Base-by-base conservation (phyloP, 2,329 filamentous ascomycete species). In the Fusarium praegraminearum region DNA sequence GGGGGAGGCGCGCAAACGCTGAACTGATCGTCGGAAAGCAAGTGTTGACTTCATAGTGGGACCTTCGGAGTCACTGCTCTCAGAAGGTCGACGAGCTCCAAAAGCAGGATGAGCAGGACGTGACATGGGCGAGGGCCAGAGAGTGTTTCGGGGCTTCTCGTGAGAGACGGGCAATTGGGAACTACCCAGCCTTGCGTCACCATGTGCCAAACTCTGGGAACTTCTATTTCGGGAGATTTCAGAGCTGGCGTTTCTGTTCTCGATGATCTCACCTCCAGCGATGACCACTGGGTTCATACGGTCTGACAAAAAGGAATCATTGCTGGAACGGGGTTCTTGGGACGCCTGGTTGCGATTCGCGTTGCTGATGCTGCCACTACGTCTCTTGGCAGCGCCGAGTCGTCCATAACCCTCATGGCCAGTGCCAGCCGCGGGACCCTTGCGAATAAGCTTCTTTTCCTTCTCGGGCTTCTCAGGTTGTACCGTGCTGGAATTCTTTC, bases 361-460 rank as follows among this genome's bases (percentile, higher is more conserved):
- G 64, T 83, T 86, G 10, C 84, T 80, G 22, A 83, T 81, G 73
- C 87, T 90, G 62, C 86, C 87, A 73, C 89, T 93, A 56, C 91
- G 87, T 32, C 90, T 86, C 61, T 89, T 87, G 32, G 83, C 74
- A 7, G 85, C 82, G 4, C 89, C 89, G 58, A 93, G 83, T 58
- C 86, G 87, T 1, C 91, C 91, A 74, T 95, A 94, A 2, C 91
- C 91, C 81, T 98, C 95, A 75, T 98, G 94, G 0, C 95, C 95
- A 38, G 95, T 98, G n/a, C 95, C 95, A 41, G 95, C 95, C 18
- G 87, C 89, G 24, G 95, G 95, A 0, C 95, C 94, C 78, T 93
- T 95, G 30, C 91, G 87, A 26, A 82, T 26, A 4, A 50, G 20
- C 35, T 73, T 62, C 54, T 65, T 72, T 1, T 72, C 68, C 32